phyloP scores from a whole-genome alignment of 2,329 filamentous ascomycete species.

The Aspergillus sp. region DNA sequence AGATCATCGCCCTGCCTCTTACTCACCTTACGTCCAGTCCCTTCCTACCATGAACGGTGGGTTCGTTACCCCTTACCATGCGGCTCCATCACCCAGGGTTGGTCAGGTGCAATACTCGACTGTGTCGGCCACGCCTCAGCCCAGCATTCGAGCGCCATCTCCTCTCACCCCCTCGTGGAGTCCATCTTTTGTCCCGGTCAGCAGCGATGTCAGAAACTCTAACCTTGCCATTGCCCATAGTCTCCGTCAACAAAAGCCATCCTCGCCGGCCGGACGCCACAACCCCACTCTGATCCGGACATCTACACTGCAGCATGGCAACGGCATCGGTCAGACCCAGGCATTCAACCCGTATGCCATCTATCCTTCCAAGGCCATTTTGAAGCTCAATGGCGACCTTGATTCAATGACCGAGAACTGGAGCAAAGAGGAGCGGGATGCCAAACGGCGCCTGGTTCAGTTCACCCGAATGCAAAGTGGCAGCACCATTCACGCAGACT shows the following conservation, averaged over 20 bases:
- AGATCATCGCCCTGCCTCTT: slow-evolving; percentile 44
- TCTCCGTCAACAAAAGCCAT: slow-evolving; percentile 33
- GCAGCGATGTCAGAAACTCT: slow-evolving; percentile 40
- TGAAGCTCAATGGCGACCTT: slow-evolving; percentile 83
- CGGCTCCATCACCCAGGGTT: slow-evolving; percentile 36
- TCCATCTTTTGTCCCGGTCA: slow-evolving; percentile 43
- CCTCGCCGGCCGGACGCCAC: slow-evolving; percentile 41
- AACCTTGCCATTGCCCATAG: slow-evolving; percentile 36
- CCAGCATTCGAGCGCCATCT: slow-evolving; percentile 44
- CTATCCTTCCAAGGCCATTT: slow-evolving; percentile 75
- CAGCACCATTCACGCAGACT: slow-evolving; percentile 74
- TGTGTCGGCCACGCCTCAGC: slow-evolving; percentile 36
- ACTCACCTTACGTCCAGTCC: slow-evolving; percentile 48
- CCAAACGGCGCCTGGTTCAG: slow-evolving; percentile 77
- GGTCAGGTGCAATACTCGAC: slow-evolving; percentile 37
- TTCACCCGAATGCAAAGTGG: slow-evolving; percentile 80
- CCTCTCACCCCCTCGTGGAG: slow-evolving; percentile 46
- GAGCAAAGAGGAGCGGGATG: slow-evolving; percentile 74
- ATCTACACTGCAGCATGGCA: slow-evolving; percentile 58
- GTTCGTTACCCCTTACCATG: slow-evolving; percentile 34
- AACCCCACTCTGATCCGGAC: slow-evolving; percentile 63
- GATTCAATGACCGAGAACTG: slow-evolving; percentile 78
- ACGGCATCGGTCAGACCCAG: slow-evolving; percentile 42
- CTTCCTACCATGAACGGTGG: slow-evolving; percentile 36
- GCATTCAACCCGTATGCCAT: slow-evolving; percentile 74